phyloP scores from a whole-genome alignment of 1,284 basidiomycete species.

The Cystobasidiaceae sp. region DNA sequence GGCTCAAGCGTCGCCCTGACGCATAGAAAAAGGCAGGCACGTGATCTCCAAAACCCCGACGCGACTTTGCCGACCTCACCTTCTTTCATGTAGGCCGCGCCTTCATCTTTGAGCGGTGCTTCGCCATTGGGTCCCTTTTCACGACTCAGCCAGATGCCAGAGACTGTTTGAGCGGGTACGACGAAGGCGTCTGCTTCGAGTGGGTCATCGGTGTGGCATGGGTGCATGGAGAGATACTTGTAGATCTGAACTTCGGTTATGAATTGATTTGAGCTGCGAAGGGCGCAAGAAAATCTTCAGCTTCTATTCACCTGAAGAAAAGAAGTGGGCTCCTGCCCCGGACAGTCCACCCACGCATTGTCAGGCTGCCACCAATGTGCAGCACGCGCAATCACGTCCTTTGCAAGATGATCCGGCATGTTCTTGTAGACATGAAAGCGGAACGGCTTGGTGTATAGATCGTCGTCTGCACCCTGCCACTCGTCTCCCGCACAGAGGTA shows the following conservation, averaged over 20 bases:
- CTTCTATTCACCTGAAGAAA: not conserved
- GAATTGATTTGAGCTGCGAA: constrained; percentile 19
- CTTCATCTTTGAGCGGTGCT: constrained; percentile 8
- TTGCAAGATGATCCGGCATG: constrained; percentile 24
- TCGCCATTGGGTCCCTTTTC: constrained; percentile 24
- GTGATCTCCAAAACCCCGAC: too few relatives aligned
- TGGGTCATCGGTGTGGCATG: constrained; percentile 23
- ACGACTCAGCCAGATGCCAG: constrained; percentile 11
- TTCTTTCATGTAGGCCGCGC: constrained; percentile 15
- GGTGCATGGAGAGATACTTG: constrained; percentile 21
- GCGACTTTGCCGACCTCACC: not conserved
- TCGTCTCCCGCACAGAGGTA: constrained; percentile 18
- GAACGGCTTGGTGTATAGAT: constrained; percentile 20
- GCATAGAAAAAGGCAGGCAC: too few relatives aligned
- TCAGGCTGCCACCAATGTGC: constrained; percentile 25
- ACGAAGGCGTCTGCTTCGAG: constrained; percentile 22
- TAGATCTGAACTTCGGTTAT: constrained; percentile 18
- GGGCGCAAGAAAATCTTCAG: not conserved
- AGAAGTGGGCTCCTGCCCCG: not conserved
- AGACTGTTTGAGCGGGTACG: constrained; percentile 21
- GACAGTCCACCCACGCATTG: constrained; percentile 3
- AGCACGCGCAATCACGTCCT: constrained; percentile 18
- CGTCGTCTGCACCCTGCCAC: constrained; percentile 3
- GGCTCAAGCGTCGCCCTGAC: not conserved
- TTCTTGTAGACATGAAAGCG: constrained; percentile 27